Conservation (phyloP, 1,139 yeast species). For the Zygoascus sp. region DNA sequence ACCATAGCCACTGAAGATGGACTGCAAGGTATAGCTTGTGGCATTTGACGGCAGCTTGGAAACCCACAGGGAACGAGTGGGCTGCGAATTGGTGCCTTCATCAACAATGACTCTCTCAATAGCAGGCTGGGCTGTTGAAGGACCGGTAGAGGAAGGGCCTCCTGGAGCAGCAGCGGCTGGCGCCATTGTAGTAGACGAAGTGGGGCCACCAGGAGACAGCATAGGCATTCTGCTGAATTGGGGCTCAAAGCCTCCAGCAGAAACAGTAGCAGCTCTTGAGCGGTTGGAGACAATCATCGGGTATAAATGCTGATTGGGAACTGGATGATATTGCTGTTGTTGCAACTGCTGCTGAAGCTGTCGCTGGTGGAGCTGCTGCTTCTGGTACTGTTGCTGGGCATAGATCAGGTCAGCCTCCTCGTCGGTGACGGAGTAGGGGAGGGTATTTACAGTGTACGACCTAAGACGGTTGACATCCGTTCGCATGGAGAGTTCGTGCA, state of each 20-base stretch:
- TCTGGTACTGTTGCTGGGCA: conserved; percentile 19
- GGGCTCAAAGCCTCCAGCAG: conserved; percentile 18
- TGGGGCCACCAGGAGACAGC: conserved; percentile 9
- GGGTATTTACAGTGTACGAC: conserved; percentile 37
- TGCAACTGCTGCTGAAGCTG: conserved; percentile 14
- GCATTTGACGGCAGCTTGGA: conserved; percentile 65
- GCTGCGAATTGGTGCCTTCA: conserved; percentile 28
- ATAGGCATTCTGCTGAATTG: conserved; percentile 5
- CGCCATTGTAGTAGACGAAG: conserved; percentile 10
- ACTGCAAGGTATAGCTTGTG: conserved; percentile 43
- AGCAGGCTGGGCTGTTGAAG: background rate
- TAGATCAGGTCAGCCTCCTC: conserved; percentile 15
- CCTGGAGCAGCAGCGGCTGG: too few relatives aligned
- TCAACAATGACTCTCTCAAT: conserved; percentile 7
- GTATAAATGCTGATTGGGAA: conserved; percentile 9
- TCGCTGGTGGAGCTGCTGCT: conserved; percentile 21
- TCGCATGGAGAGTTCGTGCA: conserved; percentile 32
- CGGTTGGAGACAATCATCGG: conserved; percentile 13
- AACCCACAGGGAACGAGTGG: conserved; percentile 70
- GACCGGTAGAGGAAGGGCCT: background rate
- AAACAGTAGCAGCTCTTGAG: conserved; percentile 27
- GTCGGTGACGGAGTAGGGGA: conserved; percentile 27
- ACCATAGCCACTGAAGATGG: conserved; percentile 52
- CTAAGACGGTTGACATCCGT: conserved; percentile 38
- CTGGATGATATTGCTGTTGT: conserved; percentile 14